Base-by-base conservation (phyloP, 1,284 basidiomycete genomes). In the Puccinia coronata region DNA sequence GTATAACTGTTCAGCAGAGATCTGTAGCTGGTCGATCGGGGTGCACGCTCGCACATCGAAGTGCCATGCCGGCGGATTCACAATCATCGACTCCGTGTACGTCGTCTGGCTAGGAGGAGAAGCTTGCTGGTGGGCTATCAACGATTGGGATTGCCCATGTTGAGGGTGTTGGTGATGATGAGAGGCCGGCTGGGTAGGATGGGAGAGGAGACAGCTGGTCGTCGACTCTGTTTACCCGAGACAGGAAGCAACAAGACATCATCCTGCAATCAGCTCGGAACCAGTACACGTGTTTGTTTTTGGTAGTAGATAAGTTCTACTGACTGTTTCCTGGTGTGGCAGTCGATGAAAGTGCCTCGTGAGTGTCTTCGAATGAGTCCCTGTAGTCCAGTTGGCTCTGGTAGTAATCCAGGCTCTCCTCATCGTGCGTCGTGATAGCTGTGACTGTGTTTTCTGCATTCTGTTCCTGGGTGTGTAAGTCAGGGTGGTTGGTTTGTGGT, bases 1-100 rank as follows among this genome's bases (percentile, higher is more conserved):
- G 36, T 57, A 70, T 4, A 65, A 43, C n/a, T 49, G 1, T 63
- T 28, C 47, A 8, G 43, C 9, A 25, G 25, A 23, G 1, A 8
- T 43, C 34, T 3, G 8, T 25, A 80, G 70, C 47, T 65, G 41
- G 25, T 73, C 61, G 12, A 80, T 36, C n/a, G 67, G 36, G 8
- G 78, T 80, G 49, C 78, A 80, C 9, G 57, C 34, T 16, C 69
- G 53, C 11, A 47, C n/a, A 39, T 80, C 78, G 25, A 80, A 80
- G 49, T 80, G 43, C 78, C 78, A 80, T 63, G 73, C 53, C 3
- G 70, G 78, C 43, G 47, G 78, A 39, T 80, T 80, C 41, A 63
- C 69, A 0, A 80, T 55, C 41, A 80, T 41, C 1, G 78, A 80
- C 28, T 80, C 78, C 0, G 78, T 73, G 25, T 63, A 73, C 18